Evolutionary conservation across 176 grass and related monocot species (phyloP), one percentile per base, ranked within the genome.

Genomic region (Pharus latifolius): DNA sequence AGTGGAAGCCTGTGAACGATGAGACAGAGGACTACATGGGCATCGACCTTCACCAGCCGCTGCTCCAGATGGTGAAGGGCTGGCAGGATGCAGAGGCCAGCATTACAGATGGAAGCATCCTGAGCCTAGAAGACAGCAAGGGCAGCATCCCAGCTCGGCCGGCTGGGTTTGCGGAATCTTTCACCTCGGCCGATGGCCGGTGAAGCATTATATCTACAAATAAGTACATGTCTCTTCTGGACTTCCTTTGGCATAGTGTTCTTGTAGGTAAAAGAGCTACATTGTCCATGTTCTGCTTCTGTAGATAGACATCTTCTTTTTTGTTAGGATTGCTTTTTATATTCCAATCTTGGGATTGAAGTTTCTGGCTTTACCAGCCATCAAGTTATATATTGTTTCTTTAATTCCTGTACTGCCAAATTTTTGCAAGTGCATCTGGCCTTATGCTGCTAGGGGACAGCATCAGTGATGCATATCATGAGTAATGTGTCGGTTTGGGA

Each of bases 111-210:
- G 76, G 73, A 5, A 93, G 95, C 72, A 88, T 62, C 12, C 34
- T 87, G 22, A 91, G 90, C 77, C 84, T 98, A 15, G 75, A 88
- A 25, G 90, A 99, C 66, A 99, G 95, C 63, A 99, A 99, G 54
- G 95, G 84, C 46, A 99, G 95, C 90, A 99, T 99, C 59, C 95
- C 95, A 1, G 84, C 86, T 15, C 80, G 95, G 59, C 95, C 95
- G 1, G 84, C 78, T 0, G 95, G 95, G 48, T 94, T 99, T 15
- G 95, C 90, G 0, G 95, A 93, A 27, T 93, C 95, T 1, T 99
- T 99, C 84, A 94, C 89, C 55, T 99, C 95, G 10, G 81, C 95
- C 1, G 94, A 97, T 43, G 94, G 89, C 58, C 80, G 94, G 87
- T 97, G 87, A 97, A 67, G 26, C 47, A 5, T 6, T 15, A 24